Conservation (phyloP, 2,329 filamentous ascomycete species). For the Scortechinia acanthostroma region DNA sequence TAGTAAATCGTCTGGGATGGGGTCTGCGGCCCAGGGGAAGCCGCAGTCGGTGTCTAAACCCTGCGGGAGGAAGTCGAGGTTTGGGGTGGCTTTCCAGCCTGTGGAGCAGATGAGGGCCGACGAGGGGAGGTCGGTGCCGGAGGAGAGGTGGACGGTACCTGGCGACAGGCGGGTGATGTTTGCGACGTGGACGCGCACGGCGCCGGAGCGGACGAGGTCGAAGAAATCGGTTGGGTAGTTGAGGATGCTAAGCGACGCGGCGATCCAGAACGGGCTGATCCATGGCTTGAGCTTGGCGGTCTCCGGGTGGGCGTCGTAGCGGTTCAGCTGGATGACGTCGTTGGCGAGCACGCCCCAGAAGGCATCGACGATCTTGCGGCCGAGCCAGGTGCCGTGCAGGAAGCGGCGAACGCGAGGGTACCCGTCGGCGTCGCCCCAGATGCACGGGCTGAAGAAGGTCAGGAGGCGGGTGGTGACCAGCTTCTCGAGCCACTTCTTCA, state of each 20-base stretch:
- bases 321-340: conserved; percentile 44
- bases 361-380: conserved; percentile 40
- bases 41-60: conserved; percentile 33
- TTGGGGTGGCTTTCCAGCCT: conserved; percentile 40
- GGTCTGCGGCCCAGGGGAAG: conserved; percentile 25
- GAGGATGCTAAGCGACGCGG: conserved; percentile 46
- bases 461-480: conserved; percentile 60
- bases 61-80: conserved; percentile 36
- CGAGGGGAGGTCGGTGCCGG: conserved; percentile 29
- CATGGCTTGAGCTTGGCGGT: conserved; percentile 44
- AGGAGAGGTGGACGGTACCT: conserved; percentile 35
- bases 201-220: conserved; percentile 40
- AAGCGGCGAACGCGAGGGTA: conserved; percentile 43
- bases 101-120: conserved; percentile 46
- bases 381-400: conserved; percentile 47
- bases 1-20: conserved; percentile 24
- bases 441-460: conserved; percentile 70
- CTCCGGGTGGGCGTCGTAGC: conserved; percentile 43
- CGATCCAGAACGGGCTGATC: conserved; percentile 40
- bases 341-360: conserved; percentile 51
- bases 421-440: conserved; percentile 61
- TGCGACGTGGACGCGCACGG: conserved; percentile 44
- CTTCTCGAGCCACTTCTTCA: conserved; percentile 64
- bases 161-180: conserved; percentile 39
- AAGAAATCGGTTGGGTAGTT: conserved; percentile 53